These are phyloP conservation scores for Juncus inflexus DNA, from an alignment of 176 grass and related monocot genomes.

Conservation along the genomic window DNA sequence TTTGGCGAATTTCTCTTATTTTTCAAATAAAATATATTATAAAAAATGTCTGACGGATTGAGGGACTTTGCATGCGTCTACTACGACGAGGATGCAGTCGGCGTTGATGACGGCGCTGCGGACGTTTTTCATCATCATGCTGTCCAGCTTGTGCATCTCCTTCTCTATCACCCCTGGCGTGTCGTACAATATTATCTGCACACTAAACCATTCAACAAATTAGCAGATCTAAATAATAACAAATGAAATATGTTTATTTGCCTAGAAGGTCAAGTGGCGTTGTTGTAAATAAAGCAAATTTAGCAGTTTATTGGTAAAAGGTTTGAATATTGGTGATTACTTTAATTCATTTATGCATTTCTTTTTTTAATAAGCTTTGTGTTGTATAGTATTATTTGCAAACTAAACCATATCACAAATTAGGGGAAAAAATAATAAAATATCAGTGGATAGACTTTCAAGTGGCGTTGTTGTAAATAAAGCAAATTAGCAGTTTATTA, in stretches of 20 bases:
- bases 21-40: too few relatives aligned
- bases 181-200: conserved; percentile 98
- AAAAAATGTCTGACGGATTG: conserved; percentile 42
- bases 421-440: conserved; percentile 31
- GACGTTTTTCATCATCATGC: conserved; percentile 98
- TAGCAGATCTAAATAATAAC: conserved; percentile 29
- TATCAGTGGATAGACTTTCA: not conserved
- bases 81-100: conserved; percentile 76
- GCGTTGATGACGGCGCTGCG: conserved; percentile 63
- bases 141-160: conserved; percentile 81
- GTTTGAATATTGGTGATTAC: conserved; percentile 65
- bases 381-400: conserved; percentile 97
- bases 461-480: not conserved
- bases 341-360: conserved; percentile 73
- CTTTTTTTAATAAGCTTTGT: conserved; percentile 77
- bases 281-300: too few relatives aligned
- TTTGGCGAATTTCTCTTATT: too few relatives aligned
- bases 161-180: conserved; percentile 85
- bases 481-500: not conserved
- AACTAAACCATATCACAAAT: conserved; percentile 79
- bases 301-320: too few relatives aligned
- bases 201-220: conserved; percentile 77
- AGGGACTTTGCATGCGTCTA: conserved; percentile 67
- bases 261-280: too few relatives aligned
- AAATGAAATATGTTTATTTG: too few relatives aligned